A percentile compares a stretch with the other conserved stretches of the same genome.
These are phyloP conservation scores for Tolypocladium album DNA, from an alignment of 2,329 filamentous ascomycete genomes.

Conservation along the genomic window DNA sequence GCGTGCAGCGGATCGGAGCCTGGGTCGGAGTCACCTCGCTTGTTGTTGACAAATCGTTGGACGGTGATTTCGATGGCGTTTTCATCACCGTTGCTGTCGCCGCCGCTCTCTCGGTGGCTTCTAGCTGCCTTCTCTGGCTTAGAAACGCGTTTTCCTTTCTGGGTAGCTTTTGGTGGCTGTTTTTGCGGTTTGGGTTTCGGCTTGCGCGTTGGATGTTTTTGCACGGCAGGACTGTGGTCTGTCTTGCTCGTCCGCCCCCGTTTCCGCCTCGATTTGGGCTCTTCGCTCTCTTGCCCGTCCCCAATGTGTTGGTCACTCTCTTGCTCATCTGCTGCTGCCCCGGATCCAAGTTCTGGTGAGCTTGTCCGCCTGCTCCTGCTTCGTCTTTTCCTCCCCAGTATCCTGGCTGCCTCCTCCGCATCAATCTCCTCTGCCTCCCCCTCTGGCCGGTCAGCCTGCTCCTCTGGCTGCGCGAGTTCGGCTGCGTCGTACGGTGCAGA, in stretches of 20 bases:
- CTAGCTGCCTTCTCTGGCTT: constrained; percentile 7
- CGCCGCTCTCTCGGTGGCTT: constrained; percentile 10
- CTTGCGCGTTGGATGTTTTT: constrained; percentile 24
- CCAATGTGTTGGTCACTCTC: constrained; percentile 8
- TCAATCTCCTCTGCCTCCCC: constrained; percentile 33
- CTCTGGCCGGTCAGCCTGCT: constrained; percentile 7
- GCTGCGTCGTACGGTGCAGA: constrained; percentile 9
- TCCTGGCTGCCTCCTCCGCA: constrained; percentile 29
- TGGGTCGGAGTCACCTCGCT: constrained; percentile 28
- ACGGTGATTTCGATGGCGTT: constrained; percentile 43
- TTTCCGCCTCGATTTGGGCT: constrained; percentile 22
- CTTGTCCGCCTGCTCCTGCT: constrained; percentile 23
- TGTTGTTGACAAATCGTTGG: constrained; percentile 45
- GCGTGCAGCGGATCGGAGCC: constrained; percentile 33
- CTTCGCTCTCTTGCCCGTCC: constrained; percentile 10
- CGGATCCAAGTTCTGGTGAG: constrained; percentile 31
- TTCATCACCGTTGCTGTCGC: constrained; percentile 10
- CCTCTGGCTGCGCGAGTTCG: constrained; percentile 5
- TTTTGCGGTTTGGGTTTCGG: constrained; percentile 10
- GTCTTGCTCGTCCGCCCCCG: constrained; percentile 20
- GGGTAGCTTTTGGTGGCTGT: not conserved
- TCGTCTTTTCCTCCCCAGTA: constrained; percentile 31
- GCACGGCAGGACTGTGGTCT: constrained; percentile 29
- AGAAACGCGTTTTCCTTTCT: constrained; percentile 1
- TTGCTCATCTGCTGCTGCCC: constrained; percentile 16